phyloP scores from a whole-genome alignment of 2,329 filamentous ascomycete species.

The Penicillium sp. region DNA sequence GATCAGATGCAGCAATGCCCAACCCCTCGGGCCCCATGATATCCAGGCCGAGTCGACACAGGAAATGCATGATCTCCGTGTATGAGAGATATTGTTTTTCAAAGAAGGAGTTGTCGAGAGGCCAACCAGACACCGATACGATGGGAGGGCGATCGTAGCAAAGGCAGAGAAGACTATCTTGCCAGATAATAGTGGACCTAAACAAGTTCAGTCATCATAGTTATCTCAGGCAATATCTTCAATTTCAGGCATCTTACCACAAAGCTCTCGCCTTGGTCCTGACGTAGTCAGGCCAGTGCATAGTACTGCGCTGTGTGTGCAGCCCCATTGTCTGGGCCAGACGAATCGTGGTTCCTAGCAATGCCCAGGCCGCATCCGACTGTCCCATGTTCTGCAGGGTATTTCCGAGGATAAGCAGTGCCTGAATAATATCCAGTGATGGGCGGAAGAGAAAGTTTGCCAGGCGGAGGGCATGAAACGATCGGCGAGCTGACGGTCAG shows the following conservation, averaged over 20 bases:
- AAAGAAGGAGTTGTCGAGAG: constrained; percentile 17
- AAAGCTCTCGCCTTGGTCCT: constrained; percentile 27
- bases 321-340: constrained; percentile 40
- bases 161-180: constrained; percentile 40
- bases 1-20: constrained; percentile 10
- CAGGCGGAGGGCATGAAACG: constrained; percentile 58
- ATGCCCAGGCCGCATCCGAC: constrained; percentile 37
- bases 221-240: background rate
- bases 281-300: constrained; percentile 29
- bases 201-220: background rate
- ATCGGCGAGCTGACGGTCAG: constrained; percentile 28
- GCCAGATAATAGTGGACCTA: constrained; percentile 41
- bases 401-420: constrained; percentile 60
- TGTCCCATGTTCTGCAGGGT: constrained; percentile 41
- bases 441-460: constrained; percentile 63
- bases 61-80: constrained; percentile 32
- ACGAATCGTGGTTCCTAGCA: constrained; percentile 36
- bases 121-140: constrained; percentile 31
- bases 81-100: constrained; percentile 26
- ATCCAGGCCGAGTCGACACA: constrained; percentile 30
- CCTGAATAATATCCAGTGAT: constrained; percentile 60
- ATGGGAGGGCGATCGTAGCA: constrained; percentile 40
- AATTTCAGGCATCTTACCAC: constrained; percentile 21
- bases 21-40: constrained; percentile 52
- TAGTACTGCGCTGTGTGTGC: constrained; percentile 42